A percentile compares a stretch with the other conserved stretches of the same genome.
phyloP scores from a whole-genome alignment of 1,284 basidiomycete species.

The Melampsora americana region DNA sequence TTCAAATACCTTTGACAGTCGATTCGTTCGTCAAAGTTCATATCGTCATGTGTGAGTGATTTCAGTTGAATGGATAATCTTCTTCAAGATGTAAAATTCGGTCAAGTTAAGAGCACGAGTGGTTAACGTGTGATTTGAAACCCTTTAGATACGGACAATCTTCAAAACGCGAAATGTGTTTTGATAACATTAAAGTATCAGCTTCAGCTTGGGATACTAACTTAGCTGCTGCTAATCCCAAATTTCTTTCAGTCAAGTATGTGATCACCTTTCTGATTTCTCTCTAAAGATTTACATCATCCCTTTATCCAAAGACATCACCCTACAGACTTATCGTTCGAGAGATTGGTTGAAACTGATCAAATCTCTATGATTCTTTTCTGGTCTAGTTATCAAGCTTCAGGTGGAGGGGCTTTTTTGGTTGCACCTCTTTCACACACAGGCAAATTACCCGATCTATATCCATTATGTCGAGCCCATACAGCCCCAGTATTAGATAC shows the following conservation, averaged over 20 bases:
- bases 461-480: slow-evolving; percentile 82
- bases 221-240: slow-evolving; percentile 71
- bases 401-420: slow-evolving; percentile 91
- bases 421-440: slow-evolving; percentile 68
- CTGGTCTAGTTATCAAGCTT: slow-evolving; percentile 53
- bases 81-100: neutral
- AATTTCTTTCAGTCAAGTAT: slow-evolving; percentile 90
- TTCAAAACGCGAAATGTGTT: slow-evolving; percentile 23
- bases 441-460: slow-evolving; percentile 76
- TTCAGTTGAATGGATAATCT: neutral
- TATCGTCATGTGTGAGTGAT: slow-evolving; percentile 40
- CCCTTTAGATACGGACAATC: slow-evolving; percentile 1
- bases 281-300: neutral
- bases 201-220: slow-evolving; percentile 93
- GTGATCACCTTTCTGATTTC: slow-evolving; percentile 54
- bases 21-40: slow-evolving; percentile 40
- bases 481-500: slow-evolving; percentile 72
- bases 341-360: neutral
- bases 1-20: slow-evolving; percentile 4
- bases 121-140: neutral
- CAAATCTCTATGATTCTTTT: neutral
- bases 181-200: slow-evolving; percentile 60
- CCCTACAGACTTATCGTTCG: neutral
- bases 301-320: neutral
- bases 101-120: neutral